Evolutionary conservation across 805 yeast genomes (phyloP).

Genomic region (Barnettozyma siamensis): DNA sequence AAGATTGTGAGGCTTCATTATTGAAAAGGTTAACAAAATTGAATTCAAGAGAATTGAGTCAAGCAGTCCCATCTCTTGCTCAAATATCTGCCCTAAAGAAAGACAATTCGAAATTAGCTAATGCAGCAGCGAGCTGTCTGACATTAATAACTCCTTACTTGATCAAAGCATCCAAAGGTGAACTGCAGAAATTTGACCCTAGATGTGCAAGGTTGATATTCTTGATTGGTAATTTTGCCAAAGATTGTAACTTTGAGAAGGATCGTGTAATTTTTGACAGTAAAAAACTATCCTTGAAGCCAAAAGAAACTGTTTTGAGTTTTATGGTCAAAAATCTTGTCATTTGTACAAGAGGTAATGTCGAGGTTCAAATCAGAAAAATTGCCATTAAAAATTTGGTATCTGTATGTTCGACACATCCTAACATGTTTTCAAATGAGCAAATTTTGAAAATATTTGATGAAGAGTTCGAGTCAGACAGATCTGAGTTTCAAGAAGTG

Average conservation of each 20-base stretch:
- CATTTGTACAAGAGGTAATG: slow-evolving; percentile 38
- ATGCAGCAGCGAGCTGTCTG: slow-evolving; percentile 61
- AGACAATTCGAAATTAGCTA: slow-evolving; percentile 45
- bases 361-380: slow-evolving; percentile 35
- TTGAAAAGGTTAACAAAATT: slow-evolving; percentile 54
- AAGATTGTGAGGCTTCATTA: slow-evolving; percentile 45
- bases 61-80: slow-evolving; percentile 72
- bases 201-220: slow-evolving; percentile 52
- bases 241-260: slow-evolving; percentile 56
- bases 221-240: slow-evolving; percentile 66
- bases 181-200: slow-evolving; percentile 32
- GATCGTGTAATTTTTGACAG: slow-evolving; percentile 34
- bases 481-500: slow-evolving; percentile 40
- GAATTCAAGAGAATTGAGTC: slow-evolving; percentile 54
- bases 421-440: slow-evolving; percentile 58
- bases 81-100: slow-evolving; percentile 40
- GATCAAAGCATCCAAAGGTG: slow-evolving; percentile 22
- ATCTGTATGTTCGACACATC: slow-evolving; percentile 53
- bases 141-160: slow-evolving; percentile 43
- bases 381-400: slow-evolving; percentile 55
- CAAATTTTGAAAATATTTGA: slow-evolving; percentile 49
- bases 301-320: slow-evolving; percentile 51
- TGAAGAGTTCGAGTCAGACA: slow-evolving; percentile 35
- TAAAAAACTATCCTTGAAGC: slow-evolving; percentile 36
- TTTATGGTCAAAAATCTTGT: slow-evolving; percentile 55